Percentiles rank a stretch among this genome's conserved stretches.
Conservation (phyloP, 2,329 filamentous ascomycete species). For the Exophiala alcalophila region DNA sequence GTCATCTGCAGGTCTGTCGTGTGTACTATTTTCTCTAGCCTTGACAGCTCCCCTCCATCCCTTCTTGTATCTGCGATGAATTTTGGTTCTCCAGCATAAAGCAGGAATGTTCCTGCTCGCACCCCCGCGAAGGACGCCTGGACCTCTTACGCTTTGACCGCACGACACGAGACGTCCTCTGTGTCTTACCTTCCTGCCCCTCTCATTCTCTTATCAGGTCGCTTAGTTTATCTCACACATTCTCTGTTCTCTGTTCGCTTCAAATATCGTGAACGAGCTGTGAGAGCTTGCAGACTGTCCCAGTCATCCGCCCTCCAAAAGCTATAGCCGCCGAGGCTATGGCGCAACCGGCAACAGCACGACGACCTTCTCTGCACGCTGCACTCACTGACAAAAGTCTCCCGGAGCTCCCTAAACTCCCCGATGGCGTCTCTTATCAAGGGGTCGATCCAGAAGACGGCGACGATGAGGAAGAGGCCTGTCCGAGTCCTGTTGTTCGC, state of each 20-base stretch:
- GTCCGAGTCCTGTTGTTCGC: slow-evolving; percentile 13
- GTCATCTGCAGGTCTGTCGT: slow-evolving; percentile 1
- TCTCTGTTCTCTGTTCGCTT: too few relatives aligned
- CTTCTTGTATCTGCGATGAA: too few relatives aligned
- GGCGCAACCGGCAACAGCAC: too few relatives aligned
- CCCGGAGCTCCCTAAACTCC: slow-evolving; percentile 15
- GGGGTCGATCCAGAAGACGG: not conserved
- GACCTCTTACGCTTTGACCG: slow-evolving; percentile 1
- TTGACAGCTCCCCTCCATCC: too few relatives aligned
- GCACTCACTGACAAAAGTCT: slow-evolving; percentile 8
- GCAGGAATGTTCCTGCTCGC: slow-evolving; percentile 14
- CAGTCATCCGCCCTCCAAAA: too few relatives aligned
- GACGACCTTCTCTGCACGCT: not conserved
- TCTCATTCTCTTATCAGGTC: slow-evolving; percentile 4
- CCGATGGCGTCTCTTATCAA: slow-evolving; percentile 5
- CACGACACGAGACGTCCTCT: too few relatives aligned
- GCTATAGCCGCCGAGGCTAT: not conserved
- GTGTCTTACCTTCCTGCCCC: not conserved
- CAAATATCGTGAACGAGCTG: too few relatives aligned
- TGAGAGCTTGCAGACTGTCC: too few relatives aligned
- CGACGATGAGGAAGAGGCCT: slow-evolving; percentile 1
- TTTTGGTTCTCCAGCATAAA: slow-evolving; percentile 16
- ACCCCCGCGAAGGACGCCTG: slow-evolving; percentile 4
- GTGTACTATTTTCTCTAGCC: too few relatives aligned
- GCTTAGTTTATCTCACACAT: too few relatives aligned